These are phyloP conservation scores for Priceomyces melissophilus DNA, from an alignment of 805 yeast genomes.

Conservation along the genomic window DNA sequence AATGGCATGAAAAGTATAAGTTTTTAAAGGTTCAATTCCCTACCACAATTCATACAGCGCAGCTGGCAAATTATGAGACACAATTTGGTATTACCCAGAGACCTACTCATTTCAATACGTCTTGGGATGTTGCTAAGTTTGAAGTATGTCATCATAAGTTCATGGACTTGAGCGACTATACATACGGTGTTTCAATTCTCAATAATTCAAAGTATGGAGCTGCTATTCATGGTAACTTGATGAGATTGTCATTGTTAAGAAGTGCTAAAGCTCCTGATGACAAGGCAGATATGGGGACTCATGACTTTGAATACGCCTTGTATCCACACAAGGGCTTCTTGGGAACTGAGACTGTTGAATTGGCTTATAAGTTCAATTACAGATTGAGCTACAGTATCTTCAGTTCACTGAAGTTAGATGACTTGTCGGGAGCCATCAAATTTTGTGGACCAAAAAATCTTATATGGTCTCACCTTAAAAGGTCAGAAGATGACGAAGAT, in stretches of 20 bases:
- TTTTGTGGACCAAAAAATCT: conserved; percentile 53
- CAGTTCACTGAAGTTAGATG: conserved; percentile 10
- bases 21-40: conserved; percentile 95
- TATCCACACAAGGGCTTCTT: conserved; percentile 77
- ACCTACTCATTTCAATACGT: conserved; percentile 91
- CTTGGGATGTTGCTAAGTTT: conserved; percentile 96
- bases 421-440: conserved; percentile 17
- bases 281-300: conserved; percentile 90
- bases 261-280: conserved; percentile 95
- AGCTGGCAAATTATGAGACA: conserved; percentile 79
- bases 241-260: conserved; percentile 82
- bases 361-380: conserved; percentile 80
- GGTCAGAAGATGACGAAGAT: conserved; percentile 80
- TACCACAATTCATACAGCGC: conserved; percentile 71
- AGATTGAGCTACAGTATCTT: conserved; percentile 19
- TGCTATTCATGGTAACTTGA: conserved; percentile 86
- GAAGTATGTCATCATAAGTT: conserved; percentile 94
- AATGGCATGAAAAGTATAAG: conserved; percentile 85
- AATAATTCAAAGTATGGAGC: conserved; percentile 91
- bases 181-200: conserved; percentile 81
- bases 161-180: conserved; percentile 84
- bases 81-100: conserved; percentile 89
- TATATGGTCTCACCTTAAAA: conserved; percentile 72
- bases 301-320: conserved; percentile 76
- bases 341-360: conserved; percentile 59